Base-by-base conservation (phyloP, 2,329 filamentous ascomycete species). In the Aspergillus caelatus region DNA sequence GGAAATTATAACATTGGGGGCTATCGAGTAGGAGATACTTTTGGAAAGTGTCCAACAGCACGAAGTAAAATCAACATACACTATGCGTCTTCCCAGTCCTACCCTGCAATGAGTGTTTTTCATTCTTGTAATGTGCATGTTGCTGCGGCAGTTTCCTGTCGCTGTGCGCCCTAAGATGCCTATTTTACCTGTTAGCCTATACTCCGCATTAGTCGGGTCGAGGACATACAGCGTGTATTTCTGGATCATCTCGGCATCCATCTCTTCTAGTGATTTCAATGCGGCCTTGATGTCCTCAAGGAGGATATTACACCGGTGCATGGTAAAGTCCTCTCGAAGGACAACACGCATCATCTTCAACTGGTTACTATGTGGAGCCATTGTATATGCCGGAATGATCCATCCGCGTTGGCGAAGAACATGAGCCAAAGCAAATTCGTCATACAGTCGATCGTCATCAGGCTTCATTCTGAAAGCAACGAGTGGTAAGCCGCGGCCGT, bases 341-440 rank as follows among this genome's bases (percentile, higher is more conserved):
- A 97, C 94, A 3, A 97, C 88, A 53, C 94, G 88, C 82, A 97
- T 88, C 86, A 97, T 91, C 84, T 96, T 97, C 72, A 97, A 84
- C 65, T 88, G 83, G 61, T 91, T 83, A 14, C 91, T 92, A 74
- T 96, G 86, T 14, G 93, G 93, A 0, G 94, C 94, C 94, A 97
- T 97, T 41, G 93, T 97, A 80, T 97, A 97, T 0, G 94, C 94
- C 0, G 94, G 94, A 0, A 97, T 91, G 26, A 97, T 90, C 94
- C 94, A 97, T 45, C 92, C 91, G 23, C 92, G 87, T 62, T 91
- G 88, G 58, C 94, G 89, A 21, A 97, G 86, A 75, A 92, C 90
- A 75, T 95, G 92, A 0, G 94, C 93, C 46, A 93, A 81, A 0
- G 89, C 85, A 66, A 92, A 93, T 77, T 93, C 90, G 71, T 92